Evolutionary conservation across 2,329 filamentous ascomycete species (phyloP).

Genomic region (Cephalotrichum gorgonifer): DNA sequence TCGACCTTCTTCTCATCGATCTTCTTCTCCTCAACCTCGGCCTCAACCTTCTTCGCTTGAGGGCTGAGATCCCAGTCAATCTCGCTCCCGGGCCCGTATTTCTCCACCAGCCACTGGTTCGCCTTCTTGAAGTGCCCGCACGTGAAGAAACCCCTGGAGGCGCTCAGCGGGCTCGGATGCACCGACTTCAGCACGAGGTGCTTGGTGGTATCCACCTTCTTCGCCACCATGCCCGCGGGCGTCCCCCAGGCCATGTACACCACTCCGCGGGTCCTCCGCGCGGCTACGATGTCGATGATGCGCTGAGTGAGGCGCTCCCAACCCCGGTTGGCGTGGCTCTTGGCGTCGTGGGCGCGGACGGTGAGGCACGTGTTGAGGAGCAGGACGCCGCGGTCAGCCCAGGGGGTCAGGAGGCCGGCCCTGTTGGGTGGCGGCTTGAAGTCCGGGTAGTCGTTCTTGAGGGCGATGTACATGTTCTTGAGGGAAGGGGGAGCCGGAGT

Average conservation of each 20-base stretch:
- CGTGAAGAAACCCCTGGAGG: constrained; percentile 69
- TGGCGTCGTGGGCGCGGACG: constrained; percentile 79
- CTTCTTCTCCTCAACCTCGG: neutral
- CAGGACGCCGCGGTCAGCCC: constrained; percentile 87
- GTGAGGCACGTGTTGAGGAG: constrained; percentile 93
- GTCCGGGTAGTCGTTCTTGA: constrained; percentile 78
- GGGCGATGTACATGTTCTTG: constrained; percentile 82
- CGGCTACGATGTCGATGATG: constrained; percentile 77
- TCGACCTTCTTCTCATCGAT: neutral
- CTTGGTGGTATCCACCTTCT: constrained; percentile 58
- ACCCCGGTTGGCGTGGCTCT: constrained; percentile 73
- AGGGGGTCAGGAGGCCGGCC: constrained; percentile 76
- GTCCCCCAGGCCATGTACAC: constrained; percentile 94
- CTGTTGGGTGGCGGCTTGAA: constrained; percentile 68
- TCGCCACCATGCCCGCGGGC: constrained; percentile 70
- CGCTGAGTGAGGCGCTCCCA: constrained; percentile 93
- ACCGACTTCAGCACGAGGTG: constrained; percentile 80
- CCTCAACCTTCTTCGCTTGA: constrained; percentile 13
- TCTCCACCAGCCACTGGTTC: constrained; percentile 71
- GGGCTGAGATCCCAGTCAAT: constrained; percentile 71
- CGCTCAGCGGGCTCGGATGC: constrained; percentile 90
- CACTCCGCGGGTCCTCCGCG: constrained; percentile 67
- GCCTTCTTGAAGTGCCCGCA: constrained; percentile 72
- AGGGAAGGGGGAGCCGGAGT: constrained; percentile 83
- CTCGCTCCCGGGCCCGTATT: constrained; percentile 69